These are phyloP conservation scores for Xylogone sp. DNA, from an alignment of 2,329 filamentous ascomycete genomes.

Conservation along the genomic window DNA sequence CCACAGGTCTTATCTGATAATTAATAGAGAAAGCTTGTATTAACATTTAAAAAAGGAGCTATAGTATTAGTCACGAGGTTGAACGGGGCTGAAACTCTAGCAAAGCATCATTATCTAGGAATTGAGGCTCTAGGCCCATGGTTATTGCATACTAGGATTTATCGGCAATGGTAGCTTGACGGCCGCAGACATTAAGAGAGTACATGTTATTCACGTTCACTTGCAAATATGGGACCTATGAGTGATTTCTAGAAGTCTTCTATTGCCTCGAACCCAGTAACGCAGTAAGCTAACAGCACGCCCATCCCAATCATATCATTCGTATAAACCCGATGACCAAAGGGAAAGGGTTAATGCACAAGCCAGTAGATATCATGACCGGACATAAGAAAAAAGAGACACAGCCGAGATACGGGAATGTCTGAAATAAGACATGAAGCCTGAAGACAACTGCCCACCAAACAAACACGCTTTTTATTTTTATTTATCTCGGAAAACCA, in stretches of 20 bases:
- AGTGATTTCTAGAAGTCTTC: background rate
- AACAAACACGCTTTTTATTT: slow-evolving; percentile 1
- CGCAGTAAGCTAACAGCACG: background rate
- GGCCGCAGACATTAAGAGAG: too few species aligned
- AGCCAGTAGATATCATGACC: background rate
- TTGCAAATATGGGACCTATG: background rate
- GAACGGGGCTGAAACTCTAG: too few species aligned
- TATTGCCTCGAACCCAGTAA: slow-evolving; percentile 1
- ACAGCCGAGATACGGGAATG: slow-evolving; percentile 1
- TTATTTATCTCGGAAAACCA: slow-evolving; percentile 2
- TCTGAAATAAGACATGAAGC: slow-evolving; percentile 1
- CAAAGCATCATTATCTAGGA: too few species aligned
- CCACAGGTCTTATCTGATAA: too few species aligned
- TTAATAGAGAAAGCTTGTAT: too few species aligned
- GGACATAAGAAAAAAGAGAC: background rate
- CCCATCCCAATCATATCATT: slow-evolving; percentile 1
- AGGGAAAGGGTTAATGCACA: slow-evolving; percentile 1
- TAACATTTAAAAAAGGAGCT: too few species aligned
- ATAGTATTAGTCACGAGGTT: too few species aligned
- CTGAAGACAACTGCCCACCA: slow-evolving; percentile 1
- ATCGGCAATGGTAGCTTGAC: too few species aligned
- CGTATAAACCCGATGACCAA: background rate
- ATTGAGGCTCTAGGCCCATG: too few species aligned
- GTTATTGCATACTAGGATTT: too few species aligned
- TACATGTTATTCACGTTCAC: too few species aligned